These are phyloP conservation scores for Gossypium davidsonii DNA, from an alignment of 441 rosid species.

Conservation along the genomic window DNA sequence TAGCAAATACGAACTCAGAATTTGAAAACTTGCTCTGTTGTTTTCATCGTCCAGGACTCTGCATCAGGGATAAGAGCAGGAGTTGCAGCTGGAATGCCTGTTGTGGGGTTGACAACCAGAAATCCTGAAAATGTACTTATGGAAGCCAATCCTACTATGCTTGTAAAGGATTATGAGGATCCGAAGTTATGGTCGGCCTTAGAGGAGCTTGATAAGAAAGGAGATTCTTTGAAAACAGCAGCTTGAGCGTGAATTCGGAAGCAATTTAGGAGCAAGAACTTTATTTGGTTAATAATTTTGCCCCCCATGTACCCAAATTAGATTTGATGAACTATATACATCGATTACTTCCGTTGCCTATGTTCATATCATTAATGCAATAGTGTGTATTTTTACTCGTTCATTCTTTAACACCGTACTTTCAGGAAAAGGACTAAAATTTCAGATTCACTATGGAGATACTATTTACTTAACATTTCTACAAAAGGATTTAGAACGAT, in stretches of 20 bases:
- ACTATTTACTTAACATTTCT: not conserved
- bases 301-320: not conserved
- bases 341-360: not conserved
- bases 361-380: not conserved
- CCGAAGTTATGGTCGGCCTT: slow-evolving; percentile 70
- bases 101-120: slow-evolving; percentile 71
- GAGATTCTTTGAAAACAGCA: slow-evolving; percentile 10
- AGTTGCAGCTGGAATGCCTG: slow-evolving; percentile 92
- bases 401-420: not conserved
- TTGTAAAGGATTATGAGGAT: slow-evolving; percentile 67
- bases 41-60: slow-evolving; percentile 46
- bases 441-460: not conserved
- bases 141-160: slow-evolving; percentile 73
- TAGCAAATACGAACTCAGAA: not conserved
- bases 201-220: slow-evolving; percentile 51
- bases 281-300: not conserved
- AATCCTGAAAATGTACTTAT: slow-evolving; percentile 54
- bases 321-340: not conserved
- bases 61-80: slow-evolving; percentile 88
- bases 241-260: not conserved
- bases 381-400: not conserved
- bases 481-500: not conserved
- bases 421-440: not conserved
- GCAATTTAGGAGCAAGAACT: not conserved
- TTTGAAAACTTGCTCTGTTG: not conserved